Percentiles rank a stretch among this genome's conserved stretches.
Conservation (phyloP, 768 basidiomycete species). For the Naematelia aurantialba region DNA sequence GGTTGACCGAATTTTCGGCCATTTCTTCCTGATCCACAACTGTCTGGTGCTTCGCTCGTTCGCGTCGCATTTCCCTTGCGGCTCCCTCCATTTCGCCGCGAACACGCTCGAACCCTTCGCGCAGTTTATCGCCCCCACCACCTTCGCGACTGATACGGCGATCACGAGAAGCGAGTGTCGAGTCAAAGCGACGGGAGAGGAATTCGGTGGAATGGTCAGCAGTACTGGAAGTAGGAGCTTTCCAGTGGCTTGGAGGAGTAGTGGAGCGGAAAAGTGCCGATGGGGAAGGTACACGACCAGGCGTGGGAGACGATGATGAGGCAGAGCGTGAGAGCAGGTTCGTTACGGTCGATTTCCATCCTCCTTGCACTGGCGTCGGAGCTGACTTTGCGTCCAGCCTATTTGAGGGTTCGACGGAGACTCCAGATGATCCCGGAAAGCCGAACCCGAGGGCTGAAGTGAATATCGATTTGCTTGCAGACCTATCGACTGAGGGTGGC, state of each 20-base stretch:
- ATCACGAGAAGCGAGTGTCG: constrained; percentile 32
- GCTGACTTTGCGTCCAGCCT: constrained; percentile 9
- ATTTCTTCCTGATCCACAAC: constrained; percentile 6
- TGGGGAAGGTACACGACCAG: not conserved
- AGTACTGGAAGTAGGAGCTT: not conserved
- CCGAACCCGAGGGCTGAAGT: constrained; percentile 28
- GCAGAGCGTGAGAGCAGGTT: constrained; percentile 21
- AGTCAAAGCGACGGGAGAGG: constrained; percentile 15
- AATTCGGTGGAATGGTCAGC: not conserved
- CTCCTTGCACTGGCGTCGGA: constrained; percentile 5
- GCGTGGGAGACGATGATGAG: not conserved
- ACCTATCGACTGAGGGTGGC: constrained; percentile 15
- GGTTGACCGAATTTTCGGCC: not conserved
- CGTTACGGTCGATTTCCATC: constrained; percentile 29
- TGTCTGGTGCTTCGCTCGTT: constrained; percentile 12
- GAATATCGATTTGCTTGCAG: constrained; percentile 26
- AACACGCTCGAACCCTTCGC: constrained; percentile 45
- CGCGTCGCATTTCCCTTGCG: constrained; percentile 44
- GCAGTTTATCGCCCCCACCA: constrained; percentile 35
- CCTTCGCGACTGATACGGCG: constrained; percentile 34
- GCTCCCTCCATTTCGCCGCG: constrained; percentile 43
- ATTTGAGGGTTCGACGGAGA: constrained; percentile 6
- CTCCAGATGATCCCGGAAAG: constrained; percentile 6
- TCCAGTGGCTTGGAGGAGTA: constrained; percentile 1
- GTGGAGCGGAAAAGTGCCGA: not conserved